phyloP scores from a whole-genome alignment of 768 basidiomycete genomes.

The Lactarius quietus region DNA sequence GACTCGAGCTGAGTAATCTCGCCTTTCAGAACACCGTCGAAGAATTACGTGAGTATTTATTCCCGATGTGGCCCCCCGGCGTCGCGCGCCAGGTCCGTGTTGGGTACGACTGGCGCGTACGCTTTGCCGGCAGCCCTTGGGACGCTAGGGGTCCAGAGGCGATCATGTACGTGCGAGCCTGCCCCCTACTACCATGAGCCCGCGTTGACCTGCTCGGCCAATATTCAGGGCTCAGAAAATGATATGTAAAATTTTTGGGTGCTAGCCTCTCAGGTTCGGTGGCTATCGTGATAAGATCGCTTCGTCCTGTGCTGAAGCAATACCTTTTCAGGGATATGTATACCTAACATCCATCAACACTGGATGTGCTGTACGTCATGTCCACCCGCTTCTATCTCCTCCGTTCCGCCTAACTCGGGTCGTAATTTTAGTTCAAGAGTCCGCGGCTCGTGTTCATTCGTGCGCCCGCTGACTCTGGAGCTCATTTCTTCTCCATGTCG shows the following conservation, averaged over 20 bases:
- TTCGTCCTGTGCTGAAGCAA: constrained; percentile 12
- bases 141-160: constrained; percentile 51
- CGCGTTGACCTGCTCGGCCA: background rate
- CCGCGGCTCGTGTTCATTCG: constrained; percentile 69
- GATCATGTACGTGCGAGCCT: constrained; percentile 42
- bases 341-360: constrained; percentile 55
- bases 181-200: background rate
- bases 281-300: constrained; percentile 20
- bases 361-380: constrained; percentile 45
- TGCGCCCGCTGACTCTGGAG: constrained; percentile 43
- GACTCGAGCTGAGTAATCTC: constrained; percentile 48
- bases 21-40: constrained; percentile 52
- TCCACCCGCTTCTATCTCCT: constrained; percentile 19
- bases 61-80: constrained; percentile 68
- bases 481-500: constrained; percentile 62
- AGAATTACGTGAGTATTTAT: constrained; percentile 53
- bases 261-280: constrained; percentile 54
- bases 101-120: constrained; percentile 56
- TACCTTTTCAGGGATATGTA: constrained; percentile 56
- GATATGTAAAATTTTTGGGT: constrained; percentile 58
- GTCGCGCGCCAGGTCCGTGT: constrained; percentile 44
- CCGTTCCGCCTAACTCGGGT: constrained; percentile 3
- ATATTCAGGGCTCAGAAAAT: constrained; percentile 52
- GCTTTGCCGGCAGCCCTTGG: constrained; percentile 69
- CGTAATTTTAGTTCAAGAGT: constrained; percentile 35